phyloP scores from a whole-genome alignment of 1,139 yeast genomes.

The Diutina scorzettiae region DNA sequence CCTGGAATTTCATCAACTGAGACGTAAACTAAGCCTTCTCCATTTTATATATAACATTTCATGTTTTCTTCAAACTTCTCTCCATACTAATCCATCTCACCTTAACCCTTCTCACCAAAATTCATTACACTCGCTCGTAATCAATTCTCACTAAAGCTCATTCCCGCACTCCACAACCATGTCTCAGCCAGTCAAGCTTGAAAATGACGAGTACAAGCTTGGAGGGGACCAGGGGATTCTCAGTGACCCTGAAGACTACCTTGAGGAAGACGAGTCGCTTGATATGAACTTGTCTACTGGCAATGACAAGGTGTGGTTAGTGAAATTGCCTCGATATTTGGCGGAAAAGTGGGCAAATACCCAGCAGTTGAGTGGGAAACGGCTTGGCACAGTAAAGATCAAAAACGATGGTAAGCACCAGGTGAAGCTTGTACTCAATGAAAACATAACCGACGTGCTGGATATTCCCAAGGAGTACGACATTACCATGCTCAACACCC shows the following conservation, averaged over 20 bases:
- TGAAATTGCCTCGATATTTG: slow-evolving; percentile 76
- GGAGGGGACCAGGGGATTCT: slow-evolving; percentile 14
- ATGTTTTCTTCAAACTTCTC: no score
- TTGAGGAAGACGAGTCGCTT: slow-evolving; percentile 45
- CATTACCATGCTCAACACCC: slow-evolving; percentile 61
- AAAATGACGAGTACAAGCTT: slow-evolving; percentile 1
- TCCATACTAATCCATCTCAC: no score
- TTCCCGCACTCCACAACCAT: no score
- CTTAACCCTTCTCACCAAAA: neutral
- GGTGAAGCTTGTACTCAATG: slow-evolving; percentile 46
- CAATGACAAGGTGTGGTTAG: slow-evolving; percentile 77
- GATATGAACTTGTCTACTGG: slow-evolving; percentile 47
- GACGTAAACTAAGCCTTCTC: no score
- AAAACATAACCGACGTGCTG: slow-evolving; percentile 17
- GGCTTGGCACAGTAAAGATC: slow-evolving; percentile 73
- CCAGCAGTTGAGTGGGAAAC: slow-evolving; percentile 53
- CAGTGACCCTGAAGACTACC: slow-evolving; percentile 37
- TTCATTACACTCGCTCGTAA: no score
- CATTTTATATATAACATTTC: no score
- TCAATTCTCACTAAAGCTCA: no score
- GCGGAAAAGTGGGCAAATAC: slow-evolving; percentile 73
- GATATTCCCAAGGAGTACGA: slow-evolving; percentile 77
- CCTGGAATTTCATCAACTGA: no score
- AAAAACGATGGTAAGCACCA: slow-evolving; percentile 30
- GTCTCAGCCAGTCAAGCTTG: neutral